Evolutionary conservation across 2,329 filamentous ascomycete genomes (phyloP), one percentile per base, ranked within the genome.

Genomic region (Curvularia lunata): DNA sequence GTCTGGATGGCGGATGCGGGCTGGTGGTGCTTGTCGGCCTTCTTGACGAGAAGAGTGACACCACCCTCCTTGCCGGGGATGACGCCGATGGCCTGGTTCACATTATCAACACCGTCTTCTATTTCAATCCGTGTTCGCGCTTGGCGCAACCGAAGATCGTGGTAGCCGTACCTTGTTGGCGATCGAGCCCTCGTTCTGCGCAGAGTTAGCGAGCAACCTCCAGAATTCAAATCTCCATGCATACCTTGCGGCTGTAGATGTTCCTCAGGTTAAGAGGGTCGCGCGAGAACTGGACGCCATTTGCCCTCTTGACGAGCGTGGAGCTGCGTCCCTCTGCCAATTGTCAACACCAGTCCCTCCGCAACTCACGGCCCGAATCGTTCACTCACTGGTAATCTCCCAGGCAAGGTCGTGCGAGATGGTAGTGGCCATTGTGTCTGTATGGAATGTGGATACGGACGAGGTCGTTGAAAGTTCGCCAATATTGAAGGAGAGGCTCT

Each of bases 251-350:
- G 74, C 86, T 88, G 85, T 96, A 90, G 82, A 89, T 84, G 89
- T 97, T 98, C 80, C 83, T 85, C 81, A 98, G 82, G 88, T 98
- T 99, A 71, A 97, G 83, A 75, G 93, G 91, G 79, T 98, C 94
- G 74, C 91, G 90, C 72, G 94, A 98, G 86, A 99, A 92, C 82
- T 91, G 90, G 73, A 90, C 84, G 79, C 91, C 90, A 77, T 91
- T 92, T 75, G 84, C 85, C 84, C 91, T 90, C 90, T 97, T 97
- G 80, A 94, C 91, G 79, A 97, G 89, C 87, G 85, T 97, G 79
- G 91, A 83, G 84, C 96, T 97, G 84, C 92, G 88, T 84, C 83
- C 83, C 83, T 92, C 93, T 97, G 77, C 70, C 53, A 51, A 38
- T 48, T 45, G 59, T 67, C 57, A 62, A 61, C 54, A 53, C 57